Percentiles rank a stretch among this genome's conserved stretches.
Conservation (phyloP, 163 green algal genomes). For the Scenedesmus sp. region DNA sequence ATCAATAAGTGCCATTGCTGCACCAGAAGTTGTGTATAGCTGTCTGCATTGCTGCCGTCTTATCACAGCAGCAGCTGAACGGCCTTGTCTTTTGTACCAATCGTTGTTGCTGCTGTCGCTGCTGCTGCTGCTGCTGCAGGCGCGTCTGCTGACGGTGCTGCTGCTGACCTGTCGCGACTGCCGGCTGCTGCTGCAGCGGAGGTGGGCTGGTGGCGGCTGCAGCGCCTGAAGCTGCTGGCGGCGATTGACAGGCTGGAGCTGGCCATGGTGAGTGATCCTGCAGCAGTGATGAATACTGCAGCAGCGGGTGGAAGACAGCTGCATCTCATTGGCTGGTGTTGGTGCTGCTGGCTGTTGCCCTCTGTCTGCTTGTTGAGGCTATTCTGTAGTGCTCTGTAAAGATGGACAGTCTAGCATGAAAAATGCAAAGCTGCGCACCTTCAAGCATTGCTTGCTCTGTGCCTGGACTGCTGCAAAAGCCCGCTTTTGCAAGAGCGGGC, state of each 20-base stretch:
- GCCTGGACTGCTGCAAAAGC: neutral
- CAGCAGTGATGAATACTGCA: neutral
- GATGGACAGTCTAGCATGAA: no score
- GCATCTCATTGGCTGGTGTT: no score
- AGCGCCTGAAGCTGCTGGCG: conserved; percentile 45
- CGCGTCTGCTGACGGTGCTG: neutral
- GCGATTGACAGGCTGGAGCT: conserved; percentile 34
- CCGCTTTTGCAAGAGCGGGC: no score
- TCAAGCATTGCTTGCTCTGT: neutral
- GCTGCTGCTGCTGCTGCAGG: neutral
- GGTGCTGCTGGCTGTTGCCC: no score
- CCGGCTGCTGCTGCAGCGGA: conserved; percentile 12
- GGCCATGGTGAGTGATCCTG: neutral
- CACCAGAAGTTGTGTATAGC: no score
- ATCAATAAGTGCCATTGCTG: no score
- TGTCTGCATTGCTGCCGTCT: neutral
- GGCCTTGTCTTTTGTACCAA: neutral
- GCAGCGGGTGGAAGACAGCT: no score
- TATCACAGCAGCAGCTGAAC: no score
- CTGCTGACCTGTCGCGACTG: neutral
- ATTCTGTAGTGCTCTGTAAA: no score
- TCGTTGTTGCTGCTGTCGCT: no score
- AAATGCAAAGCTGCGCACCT: no score
- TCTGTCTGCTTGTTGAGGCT: no score
- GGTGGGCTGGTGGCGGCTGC: conserved; percentile 42